phyloP scores from a whole-genome alignment of 345 rosid genomes.

The Sonneratia caseolaris region DNA sequence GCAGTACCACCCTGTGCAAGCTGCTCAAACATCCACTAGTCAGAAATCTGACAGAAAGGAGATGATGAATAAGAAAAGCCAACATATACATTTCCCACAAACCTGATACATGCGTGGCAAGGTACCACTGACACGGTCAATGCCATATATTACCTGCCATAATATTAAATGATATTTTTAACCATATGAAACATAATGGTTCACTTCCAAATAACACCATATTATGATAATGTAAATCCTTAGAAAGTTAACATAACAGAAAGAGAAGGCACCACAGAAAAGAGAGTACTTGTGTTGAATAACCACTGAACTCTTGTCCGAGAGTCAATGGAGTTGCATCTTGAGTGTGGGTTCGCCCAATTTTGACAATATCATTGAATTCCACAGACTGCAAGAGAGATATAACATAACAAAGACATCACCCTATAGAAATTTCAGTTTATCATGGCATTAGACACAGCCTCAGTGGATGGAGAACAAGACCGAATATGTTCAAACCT shows the following conservation, averaged over 20 bases:
- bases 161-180: constrained; percentile 4
- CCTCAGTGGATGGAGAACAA: not conserved
- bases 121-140: constrained; percentile 57
- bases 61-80: constrained; percentile 4
- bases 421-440: not conserved
- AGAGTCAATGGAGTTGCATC: constrained; percentile 98
- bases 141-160: constrained; percentile 75
- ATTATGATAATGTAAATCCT: not conserved
- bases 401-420: not conserved
- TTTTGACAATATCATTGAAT: constrained; percentile 84
- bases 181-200: not conserved
- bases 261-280: not conserved
- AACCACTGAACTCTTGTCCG: constrained; percentile 98
- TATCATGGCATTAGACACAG: not conserved
- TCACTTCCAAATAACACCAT: not conserved
- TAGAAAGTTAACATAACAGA: not conserved
- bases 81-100: constrained; percentile 11
- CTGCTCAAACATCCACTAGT: constrained; percentile 41
- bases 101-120: constrained; percentile 94
- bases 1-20: constrained; percentile 99
- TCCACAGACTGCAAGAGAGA: constrained; percentile 45
- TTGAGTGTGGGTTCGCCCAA: constrained; percentile 95
- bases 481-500: not conserved
- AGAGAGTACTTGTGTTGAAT: constrained; percentile 66
- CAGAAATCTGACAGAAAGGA: constrained; percentile 16